Conservation (phyloP, 352 stramenopile species). For the Pythium angustatum region DNA sequence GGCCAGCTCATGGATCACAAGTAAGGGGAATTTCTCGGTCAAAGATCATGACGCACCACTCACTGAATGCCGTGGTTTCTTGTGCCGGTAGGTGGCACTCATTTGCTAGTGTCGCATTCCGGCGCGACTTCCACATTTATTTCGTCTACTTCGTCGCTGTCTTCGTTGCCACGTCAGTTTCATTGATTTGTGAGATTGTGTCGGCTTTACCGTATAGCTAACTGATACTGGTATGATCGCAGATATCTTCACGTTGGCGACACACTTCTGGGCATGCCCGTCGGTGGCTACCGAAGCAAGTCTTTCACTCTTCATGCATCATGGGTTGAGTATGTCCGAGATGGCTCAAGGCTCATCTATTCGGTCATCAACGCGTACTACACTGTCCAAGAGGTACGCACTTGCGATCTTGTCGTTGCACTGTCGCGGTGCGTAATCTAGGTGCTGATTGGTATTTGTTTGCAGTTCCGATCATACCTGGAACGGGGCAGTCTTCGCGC, state of each 20-base stretch:
- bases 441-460: background rate
- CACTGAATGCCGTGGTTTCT: background rate
- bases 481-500: conserved; percentile 53
- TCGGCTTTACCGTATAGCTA: background rate
- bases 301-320: conserved; percentile 45
- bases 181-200: background rate
- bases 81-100: conserved; percentile 58
- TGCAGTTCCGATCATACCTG: conserved; percentile 43
- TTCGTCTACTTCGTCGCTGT: conserved; percentile 73
- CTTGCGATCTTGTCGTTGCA: background rate
- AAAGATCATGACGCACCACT: background rate
- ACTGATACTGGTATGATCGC: conserved; percentile 1
- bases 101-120: conserved; percentile 67
- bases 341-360: conserved; percentile 55
- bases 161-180: conserved; percentile 69
- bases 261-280: conserved; percentile 64
- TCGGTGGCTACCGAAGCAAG: conserved; percentile 65
- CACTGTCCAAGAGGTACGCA: conserved; percentile 60
- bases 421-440: background rate
- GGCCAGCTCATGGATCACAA: conserved; percentile 78
- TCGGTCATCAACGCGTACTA: conserved; percentile 70
- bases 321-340: conserved; percentile 59
- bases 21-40: conserved; percentile 11
- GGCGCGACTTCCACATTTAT: conserved; percentile 76
- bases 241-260: conserved; percentile 80